Conservation (phyloP, 169 alveolate genomes). For the Plasmodium blacklocki region DNA sequence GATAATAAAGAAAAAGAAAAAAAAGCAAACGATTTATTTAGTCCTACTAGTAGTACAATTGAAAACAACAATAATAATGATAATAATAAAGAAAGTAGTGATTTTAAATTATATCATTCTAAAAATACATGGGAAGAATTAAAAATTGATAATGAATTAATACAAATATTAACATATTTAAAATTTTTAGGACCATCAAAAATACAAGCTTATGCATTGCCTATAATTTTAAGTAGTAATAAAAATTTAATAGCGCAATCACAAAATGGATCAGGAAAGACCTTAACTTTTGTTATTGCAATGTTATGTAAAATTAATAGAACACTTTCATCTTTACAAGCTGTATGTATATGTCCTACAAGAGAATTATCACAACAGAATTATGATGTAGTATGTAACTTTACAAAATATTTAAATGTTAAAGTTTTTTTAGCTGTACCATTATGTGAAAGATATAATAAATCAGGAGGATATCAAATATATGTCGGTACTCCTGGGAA, state of each 20-base stretch:
- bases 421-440: slow-evolving; percentile 92
- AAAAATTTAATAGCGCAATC: slow-evolving; percentile 95
- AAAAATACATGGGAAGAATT: slow-evolving; percentile 83
- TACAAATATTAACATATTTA: slow-evolving; percentile 77
- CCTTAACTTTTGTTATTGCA: slow-evolving; percentile 97
- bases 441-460: slow-evolving; percentile 85
- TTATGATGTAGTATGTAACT: slow-evolving; percentile 89
- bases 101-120: slow-evolving; percentile 73
- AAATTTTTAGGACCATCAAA: slow-evolving; percentile 86
- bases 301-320: slow-evolving; percentile 92
- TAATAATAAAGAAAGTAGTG: slow-evolving; percentile 23
- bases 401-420: slow-evolving; percentile 92
- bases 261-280: slow-evolving; percentile 98
- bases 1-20: slow-evolving; percentile 14
- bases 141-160: slow-evolving; percentile 77
- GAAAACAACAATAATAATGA: not conserved
- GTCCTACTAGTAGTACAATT: not conserved
- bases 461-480: slow-evolving; percentile 89
- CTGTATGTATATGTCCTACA: slow-evolving; percentile 96
- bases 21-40: not conserved
- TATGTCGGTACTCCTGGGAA: slow-evolving; percentile 99
- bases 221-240: slow-evolving; percentile 77
- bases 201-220: slow-evolving; percentile 89
- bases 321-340: slow-evolving; percentile 82
- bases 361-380: slow-evolving; percentile 98